Percentiles rank a stretch among this genome's conserved stretches.
Conservation (phyloP, 805 yeast genomes). For the Jamesozyma hellenica region DNA sequence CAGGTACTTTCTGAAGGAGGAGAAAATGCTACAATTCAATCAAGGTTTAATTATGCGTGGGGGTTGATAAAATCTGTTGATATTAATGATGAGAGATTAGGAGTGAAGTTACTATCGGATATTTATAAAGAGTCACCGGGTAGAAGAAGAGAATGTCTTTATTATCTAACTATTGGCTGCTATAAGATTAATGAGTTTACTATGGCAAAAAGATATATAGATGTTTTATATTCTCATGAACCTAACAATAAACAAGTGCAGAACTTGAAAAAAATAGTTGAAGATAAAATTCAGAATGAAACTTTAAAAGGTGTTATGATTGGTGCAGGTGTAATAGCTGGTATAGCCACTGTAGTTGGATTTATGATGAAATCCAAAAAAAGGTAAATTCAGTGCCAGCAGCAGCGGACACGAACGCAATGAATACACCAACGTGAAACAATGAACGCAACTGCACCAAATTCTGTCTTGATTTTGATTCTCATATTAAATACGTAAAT, state of each 20-base stretch:
- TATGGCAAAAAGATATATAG: slow-evolving; percentile 78
- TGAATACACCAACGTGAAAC: too few relatives aligned
- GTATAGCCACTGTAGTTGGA: slow-evolving; percentile 53
- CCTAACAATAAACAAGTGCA: slow-evolving; percentile 76
- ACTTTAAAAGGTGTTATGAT: slow-evolving; percentile 84
- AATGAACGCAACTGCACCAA: too few relatives aligned
- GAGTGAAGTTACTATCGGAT: slow-evolving; percentile 63
- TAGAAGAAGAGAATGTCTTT: slow-evolving; percentile 81
- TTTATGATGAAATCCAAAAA: slow-evolving; percentile 16
- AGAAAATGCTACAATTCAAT: slow-evolving; percentile 69
- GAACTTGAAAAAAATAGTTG: slow-evolving; percentile 63
- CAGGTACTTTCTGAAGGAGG: slow-evolving; percentile 70
- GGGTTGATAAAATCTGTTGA: slow-evolving; percentile 70
- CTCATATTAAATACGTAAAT: too few relatives aligned
- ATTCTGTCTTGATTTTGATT: too few relatives aligned
- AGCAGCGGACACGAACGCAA: neutral
- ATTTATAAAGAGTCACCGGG: slow-evolving; percentile 66
- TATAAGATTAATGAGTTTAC: slow-evolving; percentile 80
- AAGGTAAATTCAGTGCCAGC: slow-evolving; percentile 11
- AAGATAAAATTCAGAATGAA: slow-evolving; percentile 75
- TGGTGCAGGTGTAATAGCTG: slow-evolving; percentile 76
- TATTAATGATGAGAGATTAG: slow-evolving; percentile 60
- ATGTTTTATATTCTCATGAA: slow-evolving; percentile 64
- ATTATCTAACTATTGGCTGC: slow-evolving; percentile 79
- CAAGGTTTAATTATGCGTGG: slow-evolving; percentile 94